These are phyloP conservation scores for Eleusine coracana DNA, from an alignment of 176 grass and related monocot species.

Conservation along the genomic window DNA sequence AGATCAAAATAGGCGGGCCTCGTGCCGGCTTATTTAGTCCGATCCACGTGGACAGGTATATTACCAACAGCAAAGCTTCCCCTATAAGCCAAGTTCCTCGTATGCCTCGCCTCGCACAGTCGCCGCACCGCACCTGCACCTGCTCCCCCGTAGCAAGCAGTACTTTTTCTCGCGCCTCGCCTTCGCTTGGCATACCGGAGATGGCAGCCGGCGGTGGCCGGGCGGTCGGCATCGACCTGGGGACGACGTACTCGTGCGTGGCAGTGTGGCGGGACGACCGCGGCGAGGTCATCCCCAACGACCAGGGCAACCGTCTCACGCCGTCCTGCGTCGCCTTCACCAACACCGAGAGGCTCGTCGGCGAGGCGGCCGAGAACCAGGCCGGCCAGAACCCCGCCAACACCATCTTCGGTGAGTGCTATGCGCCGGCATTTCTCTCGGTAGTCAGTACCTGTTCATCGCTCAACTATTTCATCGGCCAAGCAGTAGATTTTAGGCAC, in stretches of 20 bases:
- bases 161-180: not conserved
- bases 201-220: no score
- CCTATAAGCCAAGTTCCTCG: not conserved
- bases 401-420: constrained; percentile 37
- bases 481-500: no score
- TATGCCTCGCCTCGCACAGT: no score
- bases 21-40: no score
- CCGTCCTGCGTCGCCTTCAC: constrained; percentile 70
- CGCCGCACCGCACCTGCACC: no score
- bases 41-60: no score
- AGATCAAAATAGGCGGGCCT: no score
- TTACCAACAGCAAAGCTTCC: no score
- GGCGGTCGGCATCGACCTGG: constrained; percentile 38
- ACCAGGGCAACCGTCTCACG: constrained; percentile 72
- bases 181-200: not conserved
- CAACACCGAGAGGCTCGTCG: constrained; percentile 49
- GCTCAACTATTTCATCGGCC: no score
- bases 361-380: constrained; percentile 70
- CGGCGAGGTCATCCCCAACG: constrained; percentile 48
- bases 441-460: no score
- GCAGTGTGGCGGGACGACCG: constrained; percentile 10
- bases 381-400: constrained; percentile 57
- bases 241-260: constrained; percentile 37
- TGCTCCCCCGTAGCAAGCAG: not conserved
- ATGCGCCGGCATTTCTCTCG: no score